These are phyloP conservation scores for Echria macrotheca DNA, from an alignment of 495 filamentous ascomycete species.

Conservation along the genomic window DNA sequence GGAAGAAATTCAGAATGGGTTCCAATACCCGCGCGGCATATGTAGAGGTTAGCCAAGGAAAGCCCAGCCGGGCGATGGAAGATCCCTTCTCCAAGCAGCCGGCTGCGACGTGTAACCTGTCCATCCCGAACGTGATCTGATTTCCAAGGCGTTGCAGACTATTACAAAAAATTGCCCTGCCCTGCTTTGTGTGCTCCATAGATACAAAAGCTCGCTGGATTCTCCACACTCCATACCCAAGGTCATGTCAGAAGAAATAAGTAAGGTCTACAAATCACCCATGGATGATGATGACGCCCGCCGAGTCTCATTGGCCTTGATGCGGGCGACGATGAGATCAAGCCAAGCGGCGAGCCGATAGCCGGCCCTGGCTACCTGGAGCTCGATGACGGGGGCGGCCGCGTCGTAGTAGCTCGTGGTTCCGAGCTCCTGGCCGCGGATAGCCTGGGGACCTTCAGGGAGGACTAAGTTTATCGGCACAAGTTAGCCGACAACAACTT, in stretches of 20 bases:
- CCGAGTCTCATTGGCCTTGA: constrained; percentile 14
- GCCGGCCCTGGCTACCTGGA: constrained; percentile 70
- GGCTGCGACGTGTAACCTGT: not conserved
- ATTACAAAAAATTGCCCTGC: too few species aligned
- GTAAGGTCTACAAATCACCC: constrained; percentile 18
- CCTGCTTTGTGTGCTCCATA: too few species aligned
- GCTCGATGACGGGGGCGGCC: constrained; percentile 58
- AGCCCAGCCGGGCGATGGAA: not conserved
- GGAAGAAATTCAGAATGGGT: too few species aligned
- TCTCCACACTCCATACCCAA: too few species aligned
- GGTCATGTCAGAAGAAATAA: too few species aligned
- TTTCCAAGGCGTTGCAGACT: not conserved
- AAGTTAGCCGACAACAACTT: too few species aligned
- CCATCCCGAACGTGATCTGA: too few species aligned
- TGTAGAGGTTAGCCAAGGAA: not conserved
- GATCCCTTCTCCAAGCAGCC: constrained; percentile 10
- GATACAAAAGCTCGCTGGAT: too few species aligned
- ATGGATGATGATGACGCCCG: too few species aligned
- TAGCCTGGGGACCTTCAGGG: constrained; percentile 46
- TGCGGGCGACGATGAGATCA: constrained; percentile 45
- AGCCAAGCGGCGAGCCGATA: constrained; percentile 62
- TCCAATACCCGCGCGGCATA: not conserved
- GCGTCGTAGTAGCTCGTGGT: constrained; percentile 57
- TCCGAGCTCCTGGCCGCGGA: constrained; percentile 54
- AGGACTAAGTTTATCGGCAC: constrained; percentile 38